These are phyloP conservation scores for Diaporthe amygdali DNA, from an alignment of 2,329 filamentous ascomycete species.

Conservation along the genomic window DNA sequence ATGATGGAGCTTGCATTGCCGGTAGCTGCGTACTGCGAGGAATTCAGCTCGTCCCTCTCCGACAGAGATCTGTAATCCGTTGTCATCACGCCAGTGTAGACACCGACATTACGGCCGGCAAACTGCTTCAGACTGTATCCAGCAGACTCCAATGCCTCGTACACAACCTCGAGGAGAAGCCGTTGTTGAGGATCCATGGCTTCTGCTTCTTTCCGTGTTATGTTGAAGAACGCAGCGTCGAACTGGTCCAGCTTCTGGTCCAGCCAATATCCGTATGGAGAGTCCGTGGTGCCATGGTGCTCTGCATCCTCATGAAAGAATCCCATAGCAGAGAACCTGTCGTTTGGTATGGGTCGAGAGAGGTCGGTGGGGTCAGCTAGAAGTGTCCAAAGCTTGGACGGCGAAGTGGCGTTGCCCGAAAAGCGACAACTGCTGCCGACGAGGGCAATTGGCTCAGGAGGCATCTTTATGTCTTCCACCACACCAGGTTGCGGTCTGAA, in stretches of 20 bases:
- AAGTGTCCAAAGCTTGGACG: constrained; percentile 38
- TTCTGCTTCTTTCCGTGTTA: constrained; percentile 43
- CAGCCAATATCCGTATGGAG: constrained; percentile 38
- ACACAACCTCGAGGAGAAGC: constrained; percentile 41
- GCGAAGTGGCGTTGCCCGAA: constrained; percentile 35
- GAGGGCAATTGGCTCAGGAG: constrained; percentile 34
- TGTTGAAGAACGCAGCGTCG: constrained; percentile 45
- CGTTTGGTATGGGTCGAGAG: constrained; percentile 30
- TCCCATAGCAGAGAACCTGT: constrained; percentile 35
- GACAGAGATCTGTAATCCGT: constrained; percentile 42
- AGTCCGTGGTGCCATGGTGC: constrained; percentile 40
- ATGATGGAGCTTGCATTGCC: constrained; percentile 47
- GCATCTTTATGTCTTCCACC: constrained; percentile 23
- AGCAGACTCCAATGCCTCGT: constrained; percentile 43
- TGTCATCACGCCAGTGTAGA: constrained; percentile 45
- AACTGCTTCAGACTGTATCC: constrained; percentile 39
- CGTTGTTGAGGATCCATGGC: constrained; percentile 43
- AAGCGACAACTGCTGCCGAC: constrained; percentile 39
- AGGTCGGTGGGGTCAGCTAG: constrained; percentile 35
- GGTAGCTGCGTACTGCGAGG: constrained; percentile 45
- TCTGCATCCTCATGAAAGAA: constrained; percentile 39
- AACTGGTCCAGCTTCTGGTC: constrained; percentile 37
- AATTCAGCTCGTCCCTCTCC: constrained; percentile 38
- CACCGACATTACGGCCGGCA: constrained; percentile 42
- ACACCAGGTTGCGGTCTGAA: background rate